These are phyloP conservation scores for Aspergillus sp. DNA, from an alignment of 2,329 filamentous ascomycete genomes.

Conservation along the genomic window DNA sequence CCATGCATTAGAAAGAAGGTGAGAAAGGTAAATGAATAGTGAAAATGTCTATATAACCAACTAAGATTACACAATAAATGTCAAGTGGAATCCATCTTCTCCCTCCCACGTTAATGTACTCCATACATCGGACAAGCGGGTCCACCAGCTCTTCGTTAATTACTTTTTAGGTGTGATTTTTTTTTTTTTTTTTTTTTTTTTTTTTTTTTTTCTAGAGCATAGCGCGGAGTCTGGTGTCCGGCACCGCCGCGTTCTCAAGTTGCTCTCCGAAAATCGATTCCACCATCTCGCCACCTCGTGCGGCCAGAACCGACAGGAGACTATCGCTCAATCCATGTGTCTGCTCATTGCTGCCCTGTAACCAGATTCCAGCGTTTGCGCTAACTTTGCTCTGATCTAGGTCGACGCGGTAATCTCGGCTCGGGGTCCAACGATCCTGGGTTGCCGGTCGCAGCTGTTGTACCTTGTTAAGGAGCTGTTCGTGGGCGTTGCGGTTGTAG, in stretches of 20 bases:
- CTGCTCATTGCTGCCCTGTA: slow-evolving; percentile 90
- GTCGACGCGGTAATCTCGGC: slow-evolving; percentile 74
- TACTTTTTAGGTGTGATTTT: background rate
- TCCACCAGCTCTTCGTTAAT: slow-evolving; percentile 2
- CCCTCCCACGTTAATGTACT: slow-evolving; percentile 10
- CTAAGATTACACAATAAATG: slow-evolving; percentile 5
- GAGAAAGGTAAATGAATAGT: background rate
- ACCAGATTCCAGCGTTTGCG: slow-evolving; percentile 76
- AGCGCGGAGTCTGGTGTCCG: slow-evolving; percentile 33
- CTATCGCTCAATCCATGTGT: slow-evolving; percentile 88
- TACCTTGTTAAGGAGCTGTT: slow-evolving; percentile 70
- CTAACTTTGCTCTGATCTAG: slow-evolving; percentile 69
- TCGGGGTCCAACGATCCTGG: slow-evolving; percentile 62
- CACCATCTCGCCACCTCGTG: slow-evolving; percentile 75
- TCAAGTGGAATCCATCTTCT: slow-evolving; percentile 1
- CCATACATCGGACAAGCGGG: slow-evolving; percentile 11
- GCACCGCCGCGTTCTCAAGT: slow-evolving; percentile 29
- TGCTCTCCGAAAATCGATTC: slow-evolving; percentile 65
- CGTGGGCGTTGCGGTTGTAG: slow-evolving; percentile 75
- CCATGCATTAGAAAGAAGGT: background rate
- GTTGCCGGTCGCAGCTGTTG: slow-evolving; percentile 64
- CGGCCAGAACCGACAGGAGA: slow-evolving; percentile 74
- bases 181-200: slow-evolving; percentile 11
- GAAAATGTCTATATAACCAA: slow-evolving; percentile 5
- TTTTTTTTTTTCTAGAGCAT: slow-evolving; percentile 27